Evolutionary conservation across 2,329 filamentous ascomycete genomes (phyloP).

Genomic region (Neophaeococcomyces aloes): DNA sequence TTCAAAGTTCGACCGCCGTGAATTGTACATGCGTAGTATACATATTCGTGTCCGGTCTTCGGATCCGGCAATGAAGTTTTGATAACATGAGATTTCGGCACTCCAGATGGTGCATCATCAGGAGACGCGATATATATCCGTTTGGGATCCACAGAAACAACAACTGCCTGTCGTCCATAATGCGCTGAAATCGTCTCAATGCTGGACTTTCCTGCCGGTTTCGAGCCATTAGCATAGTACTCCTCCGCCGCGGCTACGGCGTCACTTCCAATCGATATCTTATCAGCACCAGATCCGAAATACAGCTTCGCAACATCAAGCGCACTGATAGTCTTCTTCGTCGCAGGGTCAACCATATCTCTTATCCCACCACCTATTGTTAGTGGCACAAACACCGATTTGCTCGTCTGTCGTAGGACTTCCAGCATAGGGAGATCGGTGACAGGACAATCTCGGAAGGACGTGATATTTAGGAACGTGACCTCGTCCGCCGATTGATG

Average conservation of each 20-base stretch:
- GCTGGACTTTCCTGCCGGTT: slow-evolving; percentile 68
- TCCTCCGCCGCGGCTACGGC: slow-evolving; percentile 87
- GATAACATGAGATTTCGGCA: slow-evolving; percentile 62
- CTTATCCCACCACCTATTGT: slow-evolving; percentile 93
- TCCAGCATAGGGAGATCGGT: slow-evolving; percentile 94
- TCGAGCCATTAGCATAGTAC: slow-evolving; percentile 62
- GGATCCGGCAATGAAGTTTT: slow-evolving; percentile 60
- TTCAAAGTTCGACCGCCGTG: slow-evolving; percentile 91
- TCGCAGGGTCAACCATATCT: slow-evolving; percentile 71
- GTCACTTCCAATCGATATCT: slow-evolving; percentile 92
- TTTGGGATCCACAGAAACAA: slow-evolving; percentile 89
- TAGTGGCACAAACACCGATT: slow-evolving; percentile 89
- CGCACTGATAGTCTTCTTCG: slow-evolving; percentile 75
- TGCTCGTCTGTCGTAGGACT: slow-evolving; percentile 71
- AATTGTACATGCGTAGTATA: slow-evolving; percentile 97
- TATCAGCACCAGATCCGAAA: slow-evolving; percentile 94
- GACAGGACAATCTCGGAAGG: slow-evolving; percentile 87
- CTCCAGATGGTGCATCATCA: slow-evolving; percentile 35
- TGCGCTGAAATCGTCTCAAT: slow-evolving; percentile 91
- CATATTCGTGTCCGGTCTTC: slow-evolving; percentile 60
- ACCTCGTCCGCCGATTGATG: slow-evolving; percentile 94
- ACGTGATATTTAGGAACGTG: slow-evolving; percentile 96
- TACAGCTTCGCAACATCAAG: slow-evolving; percentile 93
- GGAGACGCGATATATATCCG: slow-evolving; percentile 70
- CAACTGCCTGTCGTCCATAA: slow-evolving; percentile 93